Evolutionary conservation across 352 stramenopile genomes (phyloP).

Genomic region (Phytopythium cucurbitacearum): DNA sequence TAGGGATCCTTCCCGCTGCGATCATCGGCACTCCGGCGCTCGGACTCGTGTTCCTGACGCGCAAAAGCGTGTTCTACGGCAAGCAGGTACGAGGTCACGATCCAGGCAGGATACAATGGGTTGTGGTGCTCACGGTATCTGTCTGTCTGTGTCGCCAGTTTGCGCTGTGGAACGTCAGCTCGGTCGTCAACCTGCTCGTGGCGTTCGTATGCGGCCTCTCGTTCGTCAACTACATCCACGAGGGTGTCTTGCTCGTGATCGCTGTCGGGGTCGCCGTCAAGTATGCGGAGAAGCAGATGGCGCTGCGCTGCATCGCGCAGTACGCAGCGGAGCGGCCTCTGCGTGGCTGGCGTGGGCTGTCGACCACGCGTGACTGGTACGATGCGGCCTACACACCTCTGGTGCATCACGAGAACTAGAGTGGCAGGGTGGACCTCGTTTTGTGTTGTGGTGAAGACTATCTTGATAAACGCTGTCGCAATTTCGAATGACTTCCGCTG

Average conservation of each 20-base stretch:
- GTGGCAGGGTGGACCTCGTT: not conserved
- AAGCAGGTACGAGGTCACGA: slow-evolving; percentile 38
- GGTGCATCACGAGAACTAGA: slow-evolving; percentile 61
- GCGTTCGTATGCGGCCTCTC: slow-evolving; percentile 50
- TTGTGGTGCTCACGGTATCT: not conserved
- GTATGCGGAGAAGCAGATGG: slow-evolving; percentile 62
- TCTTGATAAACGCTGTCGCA: no score
- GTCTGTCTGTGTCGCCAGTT: slow-evolving; percentile 15
- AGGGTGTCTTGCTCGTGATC: slow-evolving; percentile 62
- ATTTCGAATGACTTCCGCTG: no score
- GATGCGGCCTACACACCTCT: slow-evolving; percentile 80
- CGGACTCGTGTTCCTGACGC: slow-evolving; percentile 62
- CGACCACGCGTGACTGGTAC: slow-evolving; percentile 86
- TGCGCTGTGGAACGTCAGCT: slow-evolving; percentile 64
- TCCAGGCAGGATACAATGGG: not conserved
- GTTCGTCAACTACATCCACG: slow-evolving; percentile 64
- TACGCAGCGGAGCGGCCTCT: slow-evolving; percentile 64
- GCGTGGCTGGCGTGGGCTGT: slow-evolving; percentile 69
- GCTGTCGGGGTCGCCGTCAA: slow-evolving; percentile 55
- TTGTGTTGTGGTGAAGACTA: no score
- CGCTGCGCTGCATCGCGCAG: slow-evolving; percentile 69
- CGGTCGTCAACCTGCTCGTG: slow-evolving; percentile 65
- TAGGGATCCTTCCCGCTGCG: slow-evolving; percentile 56
- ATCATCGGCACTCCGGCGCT: slow-evolving; percentile 57
- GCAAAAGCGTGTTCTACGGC: slow-evolving; percentile 72